A percentile compares a stretch with the other conserved stretches of the same genome.
These are phyloP conservation scores for Apiospora kogelbergensis DNA, from an alignment of 2,329 filamentous ascomycete genomes.

Conservation along the genomic window DNA sequence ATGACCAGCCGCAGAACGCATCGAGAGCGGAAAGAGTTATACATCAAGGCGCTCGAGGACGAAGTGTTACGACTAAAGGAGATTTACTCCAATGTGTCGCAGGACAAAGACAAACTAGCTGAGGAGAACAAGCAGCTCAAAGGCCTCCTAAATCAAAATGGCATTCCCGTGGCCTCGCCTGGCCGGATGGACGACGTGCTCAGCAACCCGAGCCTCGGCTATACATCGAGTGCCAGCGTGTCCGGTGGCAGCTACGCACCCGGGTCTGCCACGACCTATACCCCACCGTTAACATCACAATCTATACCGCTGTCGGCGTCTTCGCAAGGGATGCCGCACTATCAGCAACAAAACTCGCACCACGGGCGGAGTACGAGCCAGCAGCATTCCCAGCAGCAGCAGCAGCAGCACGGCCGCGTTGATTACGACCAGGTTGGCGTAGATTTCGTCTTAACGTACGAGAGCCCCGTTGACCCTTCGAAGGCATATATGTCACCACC, in stretches of 20 bases:
- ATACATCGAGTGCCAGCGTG: conserved; percentile 56
- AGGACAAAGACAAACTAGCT: conserved; percentile 72
- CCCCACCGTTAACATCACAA: conserved; percentile 46
- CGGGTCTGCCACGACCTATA: conserved; percentile 46
- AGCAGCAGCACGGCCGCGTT: conserved; percentile 42
- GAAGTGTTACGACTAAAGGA: conserved; percentile 89
- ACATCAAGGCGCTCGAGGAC: conserved; percentile 90
- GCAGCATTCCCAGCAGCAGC: conserved; percentile 23
- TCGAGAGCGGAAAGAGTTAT: conserved; percentile 92
- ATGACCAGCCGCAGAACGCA: conserved; percentile 67
- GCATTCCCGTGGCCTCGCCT: conserved; percentile 38
- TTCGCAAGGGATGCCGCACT: conserved; percentile 18
- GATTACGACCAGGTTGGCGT: conserved; percentile 84
- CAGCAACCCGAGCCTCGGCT: conserved; percentile 47
- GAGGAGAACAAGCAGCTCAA: conserved; percentile 80
- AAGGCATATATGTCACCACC: conserved; percentile 67
- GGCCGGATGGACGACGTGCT: conserved; percentile 41
- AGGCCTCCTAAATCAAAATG: conserved; percentile 53
- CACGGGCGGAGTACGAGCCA: conserved; percentile 24
- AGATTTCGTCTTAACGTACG: conserved; percentile 91
- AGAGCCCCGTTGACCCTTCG: conserved; percentile 51
- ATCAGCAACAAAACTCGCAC: conserved; percentile 25
- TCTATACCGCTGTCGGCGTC: conserved; percentile 42
- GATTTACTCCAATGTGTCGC: conserved; percentile 69
- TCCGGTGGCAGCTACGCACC: conserved; percentile 59